These are phyloP conservation scores for Globisporangium spinosum DNA, from an alignment of 352 stramenopile genomes.

Conservation along the genomic window DNA sequence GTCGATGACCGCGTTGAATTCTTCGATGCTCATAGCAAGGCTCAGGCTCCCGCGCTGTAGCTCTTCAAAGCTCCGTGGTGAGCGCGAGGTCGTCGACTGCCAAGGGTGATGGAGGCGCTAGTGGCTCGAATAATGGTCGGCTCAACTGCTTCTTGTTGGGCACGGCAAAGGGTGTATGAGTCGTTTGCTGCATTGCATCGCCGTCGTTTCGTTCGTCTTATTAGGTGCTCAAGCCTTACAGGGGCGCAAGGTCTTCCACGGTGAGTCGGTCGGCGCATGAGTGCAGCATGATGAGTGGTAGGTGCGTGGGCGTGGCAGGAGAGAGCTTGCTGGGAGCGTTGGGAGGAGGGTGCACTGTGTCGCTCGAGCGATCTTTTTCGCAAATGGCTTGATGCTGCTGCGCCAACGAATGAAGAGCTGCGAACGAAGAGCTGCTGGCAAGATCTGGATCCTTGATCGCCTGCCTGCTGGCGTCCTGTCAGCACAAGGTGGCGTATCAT, in stretches of 20 bases:
- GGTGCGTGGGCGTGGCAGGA: neutral
- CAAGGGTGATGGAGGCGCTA: neutral
- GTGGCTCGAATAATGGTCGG: neutral
- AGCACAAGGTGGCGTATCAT: no score
- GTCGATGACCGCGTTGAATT: conserved; percentile 24
- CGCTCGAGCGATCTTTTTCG: no score
- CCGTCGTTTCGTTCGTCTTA: neutral
- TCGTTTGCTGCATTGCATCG: neutral
- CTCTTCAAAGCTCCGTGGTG: conserved; percentile 9
- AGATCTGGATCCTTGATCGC: no score
- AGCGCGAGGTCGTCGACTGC: neutral
- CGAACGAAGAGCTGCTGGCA: no score
- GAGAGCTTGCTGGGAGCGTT: neutral
- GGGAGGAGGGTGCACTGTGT: no score
- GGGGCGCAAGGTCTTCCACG: neutral
- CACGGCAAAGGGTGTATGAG: neutral
- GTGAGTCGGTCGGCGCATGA: conserved; percentile 23
- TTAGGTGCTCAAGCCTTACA: neutral
- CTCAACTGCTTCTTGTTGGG: neutral
- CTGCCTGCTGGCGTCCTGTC: neutral
- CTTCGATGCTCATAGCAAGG: conserved; percentile 17
- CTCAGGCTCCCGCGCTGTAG: conserved; percentile 9
- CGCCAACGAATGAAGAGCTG: no score
- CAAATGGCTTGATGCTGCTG: no score
- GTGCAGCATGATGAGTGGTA: conserved; percentile 12